phyloP scores from a whole-genome alignment of 83 land plant genomes.

The Picea abies region DNA sequence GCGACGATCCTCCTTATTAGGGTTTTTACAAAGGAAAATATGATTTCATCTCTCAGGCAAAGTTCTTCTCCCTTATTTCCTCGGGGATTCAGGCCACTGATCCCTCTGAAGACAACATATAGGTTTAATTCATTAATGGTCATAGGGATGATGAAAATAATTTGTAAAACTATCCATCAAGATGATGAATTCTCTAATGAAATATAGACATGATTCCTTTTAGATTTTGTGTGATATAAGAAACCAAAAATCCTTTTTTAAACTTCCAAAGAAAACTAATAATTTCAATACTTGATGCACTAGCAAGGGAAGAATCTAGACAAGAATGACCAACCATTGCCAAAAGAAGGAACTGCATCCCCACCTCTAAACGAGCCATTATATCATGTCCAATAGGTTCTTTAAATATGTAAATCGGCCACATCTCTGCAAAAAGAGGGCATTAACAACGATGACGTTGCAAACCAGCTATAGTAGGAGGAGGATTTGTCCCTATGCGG shows the following conservation, averaged over 20 bases:
- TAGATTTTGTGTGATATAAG: background rate
- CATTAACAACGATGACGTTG: conserved; percentile 93
- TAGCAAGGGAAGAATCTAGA: conserved; percentile 94
- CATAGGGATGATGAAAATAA: no score
- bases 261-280: background rate
- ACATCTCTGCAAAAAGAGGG: conserved; percentile 98
- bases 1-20: no score
- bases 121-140: no score
- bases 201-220: background rate
- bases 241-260: background rate
- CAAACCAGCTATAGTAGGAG: conserved; percentile 27
- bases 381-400: conserved; percentile 73
- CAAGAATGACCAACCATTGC: conserved; percentile 85
- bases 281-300: conserved; percentile 72
- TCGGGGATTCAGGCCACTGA: no score
- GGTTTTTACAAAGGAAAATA: no score
- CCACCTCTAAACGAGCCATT: conserved; percentile 96
- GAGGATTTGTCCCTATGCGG: no score
- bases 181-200: background rate
- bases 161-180: background rate
- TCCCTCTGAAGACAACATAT: no score
- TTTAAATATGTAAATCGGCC: conserved; percentile 94
- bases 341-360: conserved; percentile 89
- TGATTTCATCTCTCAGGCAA: no score
- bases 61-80: no score